Percentiles rank a stretch among this genome's conserved stretches.
Conservation (phyloP, 345 rosid genomes). For the Eucalyptus rudis region DNA sequence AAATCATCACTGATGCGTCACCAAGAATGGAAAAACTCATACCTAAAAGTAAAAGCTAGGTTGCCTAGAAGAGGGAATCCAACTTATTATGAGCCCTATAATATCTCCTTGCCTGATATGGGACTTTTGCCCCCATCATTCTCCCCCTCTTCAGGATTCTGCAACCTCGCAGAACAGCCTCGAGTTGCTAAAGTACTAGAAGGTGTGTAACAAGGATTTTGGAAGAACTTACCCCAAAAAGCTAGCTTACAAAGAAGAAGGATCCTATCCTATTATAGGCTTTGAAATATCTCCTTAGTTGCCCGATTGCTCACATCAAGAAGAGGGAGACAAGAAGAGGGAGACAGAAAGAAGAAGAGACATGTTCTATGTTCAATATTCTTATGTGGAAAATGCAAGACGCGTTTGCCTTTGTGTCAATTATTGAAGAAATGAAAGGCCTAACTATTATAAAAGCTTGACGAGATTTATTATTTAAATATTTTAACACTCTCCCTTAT, state of each 20-base stretch:
- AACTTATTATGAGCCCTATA: not conserved
- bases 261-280: not conserved
- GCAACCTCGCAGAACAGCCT: not conserved
- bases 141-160: not conserved
- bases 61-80: not conserved
- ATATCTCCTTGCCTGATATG: not conserved
- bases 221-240: no score
- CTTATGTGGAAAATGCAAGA: not conserved
- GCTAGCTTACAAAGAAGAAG: not conserved
- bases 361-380: not conserved
- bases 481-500: no score
- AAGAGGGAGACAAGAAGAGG: not conserved
- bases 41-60: not conserved
- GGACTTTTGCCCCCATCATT: not conserved
- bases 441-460: no score
- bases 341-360: not conserved
- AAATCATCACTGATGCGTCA: not conserved
- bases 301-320: not conserved
- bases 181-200: not conserved
- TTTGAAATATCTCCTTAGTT: not conserved
- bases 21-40: not conserved
- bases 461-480: no score
- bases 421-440: not conserved
- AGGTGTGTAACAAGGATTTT: not conserved
- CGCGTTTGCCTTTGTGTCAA: rapidly evolving